phyloP scores from a whole-genome alignment of 495 filamentous ascomycete genomes.

The Aspergillus heteromorphus region DNA sequence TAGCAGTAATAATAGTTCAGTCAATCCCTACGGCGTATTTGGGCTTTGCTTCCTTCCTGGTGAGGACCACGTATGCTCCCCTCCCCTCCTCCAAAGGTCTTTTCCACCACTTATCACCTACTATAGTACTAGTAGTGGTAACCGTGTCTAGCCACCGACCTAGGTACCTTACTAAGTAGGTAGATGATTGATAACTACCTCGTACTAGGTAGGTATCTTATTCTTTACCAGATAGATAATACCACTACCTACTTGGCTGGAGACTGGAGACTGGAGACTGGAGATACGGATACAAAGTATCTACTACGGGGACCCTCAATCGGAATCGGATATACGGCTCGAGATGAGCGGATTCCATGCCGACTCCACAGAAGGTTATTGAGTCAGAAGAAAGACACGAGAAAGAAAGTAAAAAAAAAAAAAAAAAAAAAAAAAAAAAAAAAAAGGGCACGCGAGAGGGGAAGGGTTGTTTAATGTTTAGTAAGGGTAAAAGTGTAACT shows the following conservation, averaged over 20 bases:
- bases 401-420: background rate
- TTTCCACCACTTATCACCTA: background rate
- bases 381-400: background rate
- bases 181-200: too few relatives aligned
- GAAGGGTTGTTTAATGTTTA: background rate
- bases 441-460: background rate
- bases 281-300: background rate
- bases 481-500: background rate
- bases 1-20: too few relatives aligned
- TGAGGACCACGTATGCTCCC: background rate
- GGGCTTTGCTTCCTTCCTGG: background rate
- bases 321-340: constrained; percentile 20
- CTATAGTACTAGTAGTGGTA: too few relatives aligned
- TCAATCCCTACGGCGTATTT: too few relatives aligned
- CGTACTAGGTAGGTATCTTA: too few relatives aligned
- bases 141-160: too few relatives aligned
- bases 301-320: too few relatives aligned
- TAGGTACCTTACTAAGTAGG: background rate
- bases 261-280: too few relatives aligned
- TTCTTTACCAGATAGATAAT: too few relatives aligned
- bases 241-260: too few relatives aligned
- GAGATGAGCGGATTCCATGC: background rate
- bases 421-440: constrained; percentile 1
- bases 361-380: constrained; percentile 3
- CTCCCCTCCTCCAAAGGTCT: background rate